Percentiles rank a stretch among this genome's conserved stretches.
Evolutionary conservation across 108 stramenopile species (phyloP).

Genomic region (Parmales sp.): DNA sequence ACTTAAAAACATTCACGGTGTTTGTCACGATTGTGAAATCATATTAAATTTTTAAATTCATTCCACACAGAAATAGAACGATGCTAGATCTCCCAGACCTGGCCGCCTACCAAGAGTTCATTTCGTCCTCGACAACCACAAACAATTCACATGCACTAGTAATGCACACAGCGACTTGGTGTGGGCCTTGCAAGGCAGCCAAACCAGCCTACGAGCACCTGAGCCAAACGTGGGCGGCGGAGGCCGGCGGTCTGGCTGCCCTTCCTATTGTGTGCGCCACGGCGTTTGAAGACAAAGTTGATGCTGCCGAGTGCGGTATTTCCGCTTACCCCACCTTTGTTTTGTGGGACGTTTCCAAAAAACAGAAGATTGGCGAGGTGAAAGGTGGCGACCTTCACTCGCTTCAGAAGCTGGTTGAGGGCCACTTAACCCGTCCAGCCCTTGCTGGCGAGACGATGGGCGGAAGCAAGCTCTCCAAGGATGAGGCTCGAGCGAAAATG

Average conservation of each 20-base stretch:
- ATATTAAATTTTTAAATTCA: neutral
- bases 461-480: neutral
- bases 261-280: too few species aligned
- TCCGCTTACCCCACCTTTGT: slow-evolving; percentile 70
- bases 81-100: too few species aligned
- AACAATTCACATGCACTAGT: neutral
- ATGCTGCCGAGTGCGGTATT: slow-evolving; percentile 26
- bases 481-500: neutral
- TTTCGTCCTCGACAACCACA: neutral
- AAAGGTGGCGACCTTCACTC: slow-evolving; percentile 59
- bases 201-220: slow-evolving; percentile 27
- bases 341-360: slow-evolving; percentile 19
- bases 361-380: slow-evolving; percentile 42
- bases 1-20: neutral
- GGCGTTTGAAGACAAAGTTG: neutral
- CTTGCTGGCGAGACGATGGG: slow-evolving; percentile 24
- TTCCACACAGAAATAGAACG: too few species aligned
- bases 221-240: slow-evolving; percentile 21
- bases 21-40: neutral
- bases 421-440: neutral
- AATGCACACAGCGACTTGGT: slow-evolving; percentile 25
- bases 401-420: slow-evolving; percentile 40
- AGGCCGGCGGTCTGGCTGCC: too few species aligned
- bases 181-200: slow-evolving; percentile 36
- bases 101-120: too few species aligned